Percentiles rank a stretch among this genome's conserved stretches.
Evolutionary conservation across 2,329 filamentous ascomycete genomes (phyloP).

Genomic region (Fusarium nurragi): DNA sequence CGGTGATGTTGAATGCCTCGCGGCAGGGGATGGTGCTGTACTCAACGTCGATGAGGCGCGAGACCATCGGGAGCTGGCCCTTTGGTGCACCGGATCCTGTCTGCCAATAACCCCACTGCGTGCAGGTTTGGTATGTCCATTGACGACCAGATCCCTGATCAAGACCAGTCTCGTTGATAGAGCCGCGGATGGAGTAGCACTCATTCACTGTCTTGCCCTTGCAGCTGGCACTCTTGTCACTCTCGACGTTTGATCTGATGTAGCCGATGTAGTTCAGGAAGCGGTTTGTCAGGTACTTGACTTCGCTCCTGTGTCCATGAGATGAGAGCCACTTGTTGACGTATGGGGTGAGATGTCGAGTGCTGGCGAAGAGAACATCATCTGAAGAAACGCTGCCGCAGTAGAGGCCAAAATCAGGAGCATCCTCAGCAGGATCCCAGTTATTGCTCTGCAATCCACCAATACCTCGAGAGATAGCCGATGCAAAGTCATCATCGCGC

Average conservation of each 20-base stretch:
- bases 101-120: constrained; percentile 80
- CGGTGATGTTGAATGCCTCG: constrained; percentile 74
- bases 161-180: constrained; percentile 35
- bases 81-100: constrained; percentile 75
- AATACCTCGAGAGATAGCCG: constrained; percentile 54
- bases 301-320: constrained; percentile 54
- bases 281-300: constrained; percentile 51
- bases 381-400: constrained; percentile 58
- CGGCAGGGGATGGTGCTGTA: constrained; percentile 71
- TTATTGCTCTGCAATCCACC: constrained; percentile 58
- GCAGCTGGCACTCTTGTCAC: constrained; percentile 37
- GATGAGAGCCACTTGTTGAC: constrained; percentile 53
- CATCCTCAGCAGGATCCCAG: constrained; percentile 62
- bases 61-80: constrained; percentile 73
- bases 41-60: constrained; percentile 72
- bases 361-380: constrained; percentile 54
- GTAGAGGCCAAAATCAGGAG: constrained; percentile 56
- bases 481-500: constrained; percentile 60
- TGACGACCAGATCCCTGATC: constrained; percentile 46
- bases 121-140: constrained; percentile 66
- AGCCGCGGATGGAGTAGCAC: constrained; percentile 47
- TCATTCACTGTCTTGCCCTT: constrained; percentile 39
- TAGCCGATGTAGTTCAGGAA: constrained; percentile 65
- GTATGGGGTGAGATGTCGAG: constrained; percentile 47
- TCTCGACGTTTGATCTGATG: constrained; percentile 48